Conservation (phyloP, 2,329 filamentous ascomycete species). For the Monilinia fructigena region DNA sequence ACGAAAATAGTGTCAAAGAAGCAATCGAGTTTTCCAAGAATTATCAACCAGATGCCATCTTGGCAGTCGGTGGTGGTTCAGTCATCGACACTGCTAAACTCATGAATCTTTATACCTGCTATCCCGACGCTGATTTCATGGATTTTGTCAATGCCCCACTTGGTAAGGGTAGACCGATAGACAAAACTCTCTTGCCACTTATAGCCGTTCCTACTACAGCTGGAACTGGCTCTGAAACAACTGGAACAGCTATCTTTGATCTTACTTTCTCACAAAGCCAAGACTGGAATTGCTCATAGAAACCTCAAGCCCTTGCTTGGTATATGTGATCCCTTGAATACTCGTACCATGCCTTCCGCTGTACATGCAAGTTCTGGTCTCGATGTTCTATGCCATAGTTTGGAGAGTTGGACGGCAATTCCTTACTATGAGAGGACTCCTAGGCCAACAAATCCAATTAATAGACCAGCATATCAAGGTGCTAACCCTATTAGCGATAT, state of each 20-base stretch:
- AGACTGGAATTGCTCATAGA: slow-evolving; percentile 93
- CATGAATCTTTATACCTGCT: slow-evolving; percentile 94
- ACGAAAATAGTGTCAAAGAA: slow-evolving; percentile 67
- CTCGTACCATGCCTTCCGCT: slow-evolving; percentile 89
- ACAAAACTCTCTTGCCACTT: slow-evolving; percentile 68
- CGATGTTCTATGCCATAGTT: slow-evolving; percentile 90
- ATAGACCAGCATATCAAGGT: slow-evolving; percentile 91
- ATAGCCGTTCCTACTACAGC: slow-evolving; percentile 84
- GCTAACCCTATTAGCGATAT: slow-evolving; percentile 98
- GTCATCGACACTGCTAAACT: slow-evolving; percentile 98
- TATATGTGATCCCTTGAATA: slow-evolving; percentile 84
- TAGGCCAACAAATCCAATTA: slow-evolving; percentile 82
- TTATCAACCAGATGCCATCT: slow-evolving; percentile 79
- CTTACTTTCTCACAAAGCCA: slow-evolving; percentile 81
- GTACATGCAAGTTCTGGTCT: slow-evolving; percentile 90
- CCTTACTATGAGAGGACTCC: slow-evolving; percentile 85
- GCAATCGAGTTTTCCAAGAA: slow-evolving; percentile 85
- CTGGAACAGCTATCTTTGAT: slow-evolving; percentile 97
- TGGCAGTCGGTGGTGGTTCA: slow-evolving; percentile 89
- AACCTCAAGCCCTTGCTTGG: slow-evolving; percentile 94
- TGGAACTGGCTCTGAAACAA: slow-evolving; percentile 89
- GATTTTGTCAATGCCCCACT: slow-evolving; percentile 97
- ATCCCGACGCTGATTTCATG: slow-evolving; percentile 88
- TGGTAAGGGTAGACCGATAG: slow-evolving; percentile 77
- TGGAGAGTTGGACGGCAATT: slow-evolving; percentile 97